A percentile compares a stretch with the other conserved stretches of the same genome.
Evolutionary conservation across 108 stramenopile species (phyloP).

Genomic region (Licmophora abbreviata): DNA sequence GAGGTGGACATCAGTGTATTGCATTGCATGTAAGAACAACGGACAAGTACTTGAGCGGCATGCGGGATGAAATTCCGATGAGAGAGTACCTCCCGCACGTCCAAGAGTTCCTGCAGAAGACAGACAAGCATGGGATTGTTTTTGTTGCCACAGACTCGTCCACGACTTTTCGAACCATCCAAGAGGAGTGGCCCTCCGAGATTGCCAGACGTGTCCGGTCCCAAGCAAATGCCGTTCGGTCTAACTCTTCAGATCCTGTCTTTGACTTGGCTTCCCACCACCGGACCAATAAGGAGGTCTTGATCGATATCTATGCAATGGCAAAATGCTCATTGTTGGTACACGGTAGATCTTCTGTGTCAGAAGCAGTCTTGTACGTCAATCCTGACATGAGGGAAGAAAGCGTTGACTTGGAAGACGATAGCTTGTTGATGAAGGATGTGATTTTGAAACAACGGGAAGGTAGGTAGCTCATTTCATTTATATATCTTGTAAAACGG

Average conservation of each 20-base stretch:
- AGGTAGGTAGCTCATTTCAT: no score
- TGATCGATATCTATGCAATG: conserved; percentile 23
- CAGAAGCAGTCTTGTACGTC: conserved; percentile 18
- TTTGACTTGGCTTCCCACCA: conserved; percentile 11
- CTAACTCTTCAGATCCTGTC: background rate
- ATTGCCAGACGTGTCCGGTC: background rate
- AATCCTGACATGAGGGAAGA: conserved; percentile 14
- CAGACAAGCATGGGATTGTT: conserved; percentile 7
- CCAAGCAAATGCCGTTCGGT: background rate
- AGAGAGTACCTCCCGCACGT: no score
- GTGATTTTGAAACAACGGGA: no score
- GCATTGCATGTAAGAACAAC: no score
- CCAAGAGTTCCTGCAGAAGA: no score
- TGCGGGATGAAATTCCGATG: no score
- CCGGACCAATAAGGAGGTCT: conserved; percentile 24
- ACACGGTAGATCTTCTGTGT: conserved; percentile 21
- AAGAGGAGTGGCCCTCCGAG: conserved; percentile 23
- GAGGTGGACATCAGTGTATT: no score
- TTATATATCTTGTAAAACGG: no score
- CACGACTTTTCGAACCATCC: conserved; percentile 24
- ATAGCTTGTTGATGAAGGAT: no score
- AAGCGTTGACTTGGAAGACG: conserved; percentile 28
- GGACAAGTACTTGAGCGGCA: no score
- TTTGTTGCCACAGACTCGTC: conserved; percentile 46
- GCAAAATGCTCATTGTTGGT: conserved; percentile 21